Base-by-base conservation (phyloP, 2,329 filamentous ascomycete genomes). In the Fusarium algeriense region DNA sequence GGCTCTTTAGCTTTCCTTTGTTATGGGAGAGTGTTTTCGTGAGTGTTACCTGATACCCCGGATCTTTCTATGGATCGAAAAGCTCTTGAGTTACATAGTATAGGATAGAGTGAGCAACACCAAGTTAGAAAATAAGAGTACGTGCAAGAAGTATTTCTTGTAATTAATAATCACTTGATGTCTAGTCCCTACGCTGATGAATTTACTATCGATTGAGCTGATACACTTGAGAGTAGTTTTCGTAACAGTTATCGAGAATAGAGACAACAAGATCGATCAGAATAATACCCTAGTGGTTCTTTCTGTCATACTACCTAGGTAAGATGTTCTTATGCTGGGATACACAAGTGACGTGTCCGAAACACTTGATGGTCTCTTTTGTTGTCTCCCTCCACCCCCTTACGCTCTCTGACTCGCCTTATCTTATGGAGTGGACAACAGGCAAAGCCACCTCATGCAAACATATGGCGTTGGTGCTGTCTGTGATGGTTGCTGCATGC, bases 401-500 rank as follows among this genome's bases (percentile, higher is more conserved):
- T 23, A 23, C 23, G 23, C 23, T 34, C 28, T 34, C 19, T 59
- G 38, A 26, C 17, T 54, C 48, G 60, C 54, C 44, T 68, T 28
- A 45, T 26, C 44, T 44, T 20, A 48, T 23, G 41, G 20, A 46
- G 58, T 64, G 50, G 48, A 38, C 41, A 30, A 46, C 53, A 44
- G 34, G 34, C 41, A 41, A 53, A 67, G 57, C 40, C 56, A 50
- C 30, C 41, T 60, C 55, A 71, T 71, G 68, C 68, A 69, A 45
- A 63, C n/a, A 37, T 35, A 64, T 57, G 67, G 55, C 30, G 67
- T 48, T 63, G 53, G 67, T 48, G 63, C 55, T 72, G 59, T 70
- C 65, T 72, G 69, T 71, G 69, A 72, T 34, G 64, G 57, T 23
- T 55, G 56, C 54, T 69, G 69, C 69, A 71, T 71, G 38, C 44